Evolutionary conservation across 805 yeast species (phyloP).

Genomic region (Novakomyces olei): DNA sequence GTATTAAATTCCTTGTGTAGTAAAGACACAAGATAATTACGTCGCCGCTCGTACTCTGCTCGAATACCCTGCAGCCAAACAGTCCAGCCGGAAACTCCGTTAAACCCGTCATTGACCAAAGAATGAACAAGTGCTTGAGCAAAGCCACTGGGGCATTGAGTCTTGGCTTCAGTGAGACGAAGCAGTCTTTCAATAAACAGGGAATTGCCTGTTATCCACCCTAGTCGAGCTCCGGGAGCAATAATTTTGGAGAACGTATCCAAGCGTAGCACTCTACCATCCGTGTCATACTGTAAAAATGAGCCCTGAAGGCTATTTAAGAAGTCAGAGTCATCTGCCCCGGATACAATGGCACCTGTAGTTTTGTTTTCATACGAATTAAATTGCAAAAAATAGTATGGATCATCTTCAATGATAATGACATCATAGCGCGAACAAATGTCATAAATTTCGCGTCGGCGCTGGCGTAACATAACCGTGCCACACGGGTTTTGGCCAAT

Average conservation of each 20-base stretch:
- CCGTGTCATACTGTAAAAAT: constrained; percentile 50
- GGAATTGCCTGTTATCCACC: constrained; percentile 69
- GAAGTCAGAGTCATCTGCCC: constrained; percentile 40
- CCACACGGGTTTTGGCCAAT: constrained; percentile 99
- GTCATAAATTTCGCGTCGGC: constrained; percentile 56
- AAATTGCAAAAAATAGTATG: constrained; percentile 92
- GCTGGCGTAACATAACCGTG: constrained; percentile 48
- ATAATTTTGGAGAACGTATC: constrained; percentile 80
- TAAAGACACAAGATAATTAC: background rate
- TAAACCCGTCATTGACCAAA: constrained; percentile 16
- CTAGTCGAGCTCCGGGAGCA: constrained; percentile 77
- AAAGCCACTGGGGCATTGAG: constrained; percentile 67
- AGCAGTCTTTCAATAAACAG: constrained; percentile 39
- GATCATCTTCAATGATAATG: constrained; percentile 83
- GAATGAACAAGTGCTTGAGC: constrained; percentile 59
- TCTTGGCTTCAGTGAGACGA: constrained; percentile 57
- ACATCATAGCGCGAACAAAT: constrained; percentile 72
- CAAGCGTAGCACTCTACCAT: constrained; percentile 74
- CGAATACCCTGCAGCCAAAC: background rate
- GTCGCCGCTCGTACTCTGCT: background rate
- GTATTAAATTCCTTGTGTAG: background rate
- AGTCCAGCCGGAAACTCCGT: no score
- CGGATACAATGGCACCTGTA: constrained; percentile 6
- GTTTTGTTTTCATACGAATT: constrained; percentile 29
- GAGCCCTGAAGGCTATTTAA: constrained; percentile 51